A percentile compares a stretch with the other conserved stretches of the same genome.
Conservation (phyloP, 1,284 basidiomycete species). For the Hypsizygus ulmarius region DNA sequence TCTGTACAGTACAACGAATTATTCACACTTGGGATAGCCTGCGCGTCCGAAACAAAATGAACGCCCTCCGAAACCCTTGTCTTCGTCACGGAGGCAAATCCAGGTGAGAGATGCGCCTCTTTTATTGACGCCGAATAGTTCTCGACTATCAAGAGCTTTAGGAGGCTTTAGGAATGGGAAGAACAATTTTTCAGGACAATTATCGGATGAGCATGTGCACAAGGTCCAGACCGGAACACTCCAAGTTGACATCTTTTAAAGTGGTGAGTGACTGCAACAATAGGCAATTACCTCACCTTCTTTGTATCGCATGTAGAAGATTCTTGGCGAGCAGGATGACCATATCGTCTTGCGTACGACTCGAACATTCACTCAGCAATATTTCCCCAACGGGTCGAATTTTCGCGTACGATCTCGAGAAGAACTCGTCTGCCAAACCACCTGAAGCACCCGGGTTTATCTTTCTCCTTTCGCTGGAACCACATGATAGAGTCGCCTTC, state of each 20-base stretch:
- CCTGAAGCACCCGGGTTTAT: neutral
- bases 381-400: conserved; percentile 20
- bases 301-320: conserved; percentile 7
- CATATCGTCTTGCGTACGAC: neutral
- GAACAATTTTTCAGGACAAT: conserved; percentile 14
- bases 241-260: neutral
- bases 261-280: too few relatives aligned
- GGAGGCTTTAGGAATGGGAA: conserved; percentile 1
- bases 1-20: too few relatives aligned
- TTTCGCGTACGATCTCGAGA: conserved; percentile 16
- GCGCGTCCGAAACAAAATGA: neutral
- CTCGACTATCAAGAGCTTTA: neutral
- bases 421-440: conserved; percentile 5
- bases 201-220: conserved; percentile 19
- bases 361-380: conserved; percentile 14
- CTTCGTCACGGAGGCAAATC: conserved; percentile 1
- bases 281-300: too few relatives aligned
- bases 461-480: neutral
- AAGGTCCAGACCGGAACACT: neutral
- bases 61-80: neutral
- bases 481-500: conserved; percentile 1
- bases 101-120: neutral
- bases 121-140: neutral
- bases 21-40: too few relatives aligned
- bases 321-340: neutral